These are phyloP conservation scores for Drechmeria coniospora DNA, from an alignment of 2,329 filamentous ascomycete species.

Conservation along the genomic window DNA sequence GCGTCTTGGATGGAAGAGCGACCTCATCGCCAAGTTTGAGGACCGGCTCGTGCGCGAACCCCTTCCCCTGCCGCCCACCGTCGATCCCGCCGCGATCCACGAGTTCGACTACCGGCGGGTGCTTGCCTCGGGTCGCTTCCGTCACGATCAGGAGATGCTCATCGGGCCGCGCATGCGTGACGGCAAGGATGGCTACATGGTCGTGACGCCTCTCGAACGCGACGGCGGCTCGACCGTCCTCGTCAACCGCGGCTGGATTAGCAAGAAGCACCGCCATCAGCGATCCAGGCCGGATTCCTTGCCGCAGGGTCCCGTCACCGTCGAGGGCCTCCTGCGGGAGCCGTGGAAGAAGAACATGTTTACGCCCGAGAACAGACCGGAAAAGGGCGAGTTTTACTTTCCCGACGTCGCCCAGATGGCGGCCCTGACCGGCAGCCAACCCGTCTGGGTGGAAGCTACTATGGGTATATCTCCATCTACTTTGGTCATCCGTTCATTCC, in stretches of 20 bases:
- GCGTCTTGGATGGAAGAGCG: constrained; percentile 84
- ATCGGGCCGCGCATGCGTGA: constrained; percentile 82
- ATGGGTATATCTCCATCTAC: constrained; percentile 46
- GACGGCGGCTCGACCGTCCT: constrained; percentile 55
- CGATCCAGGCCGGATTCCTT: constrained; percentile 49
- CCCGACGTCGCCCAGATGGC: constrained; percentile 92
- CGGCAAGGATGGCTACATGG: constrained; percentile 78
- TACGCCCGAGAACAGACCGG: constrained; percentile 76
- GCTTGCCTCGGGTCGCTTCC: constrained; percentile 53
- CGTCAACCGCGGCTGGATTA: constrained; percentile 85
- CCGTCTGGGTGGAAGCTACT: constrained; percentile 91
- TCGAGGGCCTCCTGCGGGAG: constrained; percentile 73
- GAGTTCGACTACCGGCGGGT: constrained; percentile 91
- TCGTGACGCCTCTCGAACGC: constrained; percentile 80
- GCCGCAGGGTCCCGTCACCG: constrained; percentile 53
- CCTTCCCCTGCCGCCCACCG: constrained; percentile 65
- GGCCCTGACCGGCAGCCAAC: constrained; percentile 59
- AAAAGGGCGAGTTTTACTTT: constrained; percentile 82
- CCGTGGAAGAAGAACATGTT: constrained; percentile 98
- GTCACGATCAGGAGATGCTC: constrained; percentile 92
- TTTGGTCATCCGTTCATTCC: constrained; percentile 1
- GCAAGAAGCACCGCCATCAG: constrained; percentile 56
- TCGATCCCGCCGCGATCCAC: constrained; percentile 66
- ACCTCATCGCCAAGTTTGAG: constrained; percentile 80
- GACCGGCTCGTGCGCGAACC: constrained; percentile 78